Conservation (phyloP, 495 filamentous ascomycete genomes). For the Penicillium alfredii region DNA sequence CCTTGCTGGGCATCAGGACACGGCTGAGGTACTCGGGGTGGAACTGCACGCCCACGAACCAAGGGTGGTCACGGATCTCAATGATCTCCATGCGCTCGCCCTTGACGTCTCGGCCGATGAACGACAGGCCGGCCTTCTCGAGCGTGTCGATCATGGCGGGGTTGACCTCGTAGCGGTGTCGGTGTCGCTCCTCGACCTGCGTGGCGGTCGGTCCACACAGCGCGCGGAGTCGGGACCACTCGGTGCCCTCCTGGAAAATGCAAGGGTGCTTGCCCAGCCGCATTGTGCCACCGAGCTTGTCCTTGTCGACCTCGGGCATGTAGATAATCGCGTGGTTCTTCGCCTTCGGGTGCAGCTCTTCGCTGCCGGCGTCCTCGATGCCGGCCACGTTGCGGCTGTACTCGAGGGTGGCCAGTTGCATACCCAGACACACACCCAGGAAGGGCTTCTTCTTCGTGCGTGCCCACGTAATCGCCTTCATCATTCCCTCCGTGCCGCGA, state of each 20-base stretch:
- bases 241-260: constrained; percentile 67
- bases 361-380: constrained; percentile 53
- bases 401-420: constrained; percentile 93
- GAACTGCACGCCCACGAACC: constrained; percentile 85
- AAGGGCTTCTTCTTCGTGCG: constrained; percentile 75
- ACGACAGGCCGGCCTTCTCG: constrained; percentile 32
- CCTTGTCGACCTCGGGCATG: constrained; percentile 84
- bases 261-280: constrained; percentile 72
- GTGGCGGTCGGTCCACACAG: constrained; percentile 55
- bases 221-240: constrained; percentile 72
- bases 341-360: constrained; percentile 56
- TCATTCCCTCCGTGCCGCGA: constrained; percentile 83
- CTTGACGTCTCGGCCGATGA: constrained; percentile 71
- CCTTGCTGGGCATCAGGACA: constrained; percentile 67
- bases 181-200: constrained; percentile 43
- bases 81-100: constrained; percentile 88
- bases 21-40: constrained; percentile 78
- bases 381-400: constrained; percentile 68
- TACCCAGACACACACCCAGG: constrained; percentile 88
- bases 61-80: constrained; percentile 84
- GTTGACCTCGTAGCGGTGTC: constrained; percentile 47
- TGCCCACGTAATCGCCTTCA: constrained; percentile 74
- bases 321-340: constrained; percentile 66
- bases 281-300: constrained; percentile 84
- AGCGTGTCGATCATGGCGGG: constrained; percentile 31